These are phyloP conservation scores for Termitomyces sp. DNA, from an alignment of 768 basidiomycete species.

Conservation along the genomic window DNA sequence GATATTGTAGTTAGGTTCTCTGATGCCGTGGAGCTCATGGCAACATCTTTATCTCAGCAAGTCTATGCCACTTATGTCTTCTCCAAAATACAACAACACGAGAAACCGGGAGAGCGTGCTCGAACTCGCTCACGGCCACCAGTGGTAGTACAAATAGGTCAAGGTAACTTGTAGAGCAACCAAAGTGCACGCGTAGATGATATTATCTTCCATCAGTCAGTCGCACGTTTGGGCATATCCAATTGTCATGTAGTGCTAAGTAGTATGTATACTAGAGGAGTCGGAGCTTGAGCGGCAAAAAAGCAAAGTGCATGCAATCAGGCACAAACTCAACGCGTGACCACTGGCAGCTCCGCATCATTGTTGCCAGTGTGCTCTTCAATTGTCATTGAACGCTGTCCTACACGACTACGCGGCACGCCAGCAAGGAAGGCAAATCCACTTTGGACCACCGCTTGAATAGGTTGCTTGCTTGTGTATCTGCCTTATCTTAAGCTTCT, in stretches of 20 bases:
- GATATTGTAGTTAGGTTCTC: neutral
- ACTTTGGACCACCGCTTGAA: neutral
- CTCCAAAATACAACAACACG: neutral
- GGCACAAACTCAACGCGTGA: neutral
- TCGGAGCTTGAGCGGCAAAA: too few relatives aligned
- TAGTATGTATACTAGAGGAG: too few relatives aligned
- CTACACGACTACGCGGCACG: neutral
- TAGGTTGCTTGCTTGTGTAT: neutral
- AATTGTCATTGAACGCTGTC: neutral
- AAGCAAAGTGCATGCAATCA: too few relatives aligned
- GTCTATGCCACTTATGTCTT: neutral
- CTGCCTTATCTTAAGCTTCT: neutral
- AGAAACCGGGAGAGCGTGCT: too few relatives aligned
- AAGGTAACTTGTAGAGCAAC: too few relatives aligned
- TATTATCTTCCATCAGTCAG: too few relatives aligned
- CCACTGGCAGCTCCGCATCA: neutral
- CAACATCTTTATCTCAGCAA: neutral
- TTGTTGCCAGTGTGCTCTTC: too few relatives aligned
- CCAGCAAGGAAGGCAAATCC: slow-evolving; percentile 19
- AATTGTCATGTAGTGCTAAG: too few relatives aligned
- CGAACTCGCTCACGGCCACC: too few relatives aligned
- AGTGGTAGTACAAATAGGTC: too few relatives aligned
- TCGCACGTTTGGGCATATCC: too few relatives aligned
- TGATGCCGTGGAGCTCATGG: neutral
- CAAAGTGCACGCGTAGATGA: too few relatives aligned